These are phyloP conservation scores for Kitagawia praeruptora DNA, from an alignment of 129 eudicot genomes.

Conservation along the genomic window DNA sequence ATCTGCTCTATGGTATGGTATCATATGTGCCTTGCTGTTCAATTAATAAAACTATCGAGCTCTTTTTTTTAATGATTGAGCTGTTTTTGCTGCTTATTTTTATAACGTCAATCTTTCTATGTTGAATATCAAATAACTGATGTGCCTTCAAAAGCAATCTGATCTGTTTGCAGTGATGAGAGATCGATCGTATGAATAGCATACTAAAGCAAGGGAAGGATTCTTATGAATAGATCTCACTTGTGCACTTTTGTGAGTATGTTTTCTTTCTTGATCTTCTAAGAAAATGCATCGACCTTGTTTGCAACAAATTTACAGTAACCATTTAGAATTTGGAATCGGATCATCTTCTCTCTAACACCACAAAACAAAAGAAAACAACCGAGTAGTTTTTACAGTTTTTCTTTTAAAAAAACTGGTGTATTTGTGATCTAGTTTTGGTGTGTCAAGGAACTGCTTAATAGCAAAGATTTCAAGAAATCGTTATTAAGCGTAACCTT, in stretches of 20 bases:
- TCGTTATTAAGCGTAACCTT: too few species aligned
- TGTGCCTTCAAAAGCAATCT: not conserved
- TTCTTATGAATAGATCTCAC: not conserved
- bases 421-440: too few species aligned
- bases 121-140: not conserved
- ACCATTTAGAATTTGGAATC: not conserved
- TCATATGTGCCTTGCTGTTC: constrained; percentile 25
- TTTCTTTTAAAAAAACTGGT: too few species aligned
- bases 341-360: not conserved
- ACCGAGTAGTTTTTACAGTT: too few species aligned
- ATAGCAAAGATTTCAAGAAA: too few species aligned
- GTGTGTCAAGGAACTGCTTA: too few species aligned
- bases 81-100: not conserved
- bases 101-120: not conserved
- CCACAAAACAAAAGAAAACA: too few species aligned
- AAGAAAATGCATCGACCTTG: not conserved
- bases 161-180: not conserved
- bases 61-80: not conserved
- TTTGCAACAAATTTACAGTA: not conserved
- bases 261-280: not conserved
- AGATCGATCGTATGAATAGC: not conserved
- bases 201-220: not conserved
- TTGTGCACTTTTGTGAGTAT: constrained; percentile 3
- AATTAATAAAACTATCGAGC: constrained; percentile 35
- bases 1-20: constrained; percentile 3